Evolutionary conservation across 2,329 filamentous ascomycete species (phyloP).

Genomic region (Sarocladium strictum): DNA sequence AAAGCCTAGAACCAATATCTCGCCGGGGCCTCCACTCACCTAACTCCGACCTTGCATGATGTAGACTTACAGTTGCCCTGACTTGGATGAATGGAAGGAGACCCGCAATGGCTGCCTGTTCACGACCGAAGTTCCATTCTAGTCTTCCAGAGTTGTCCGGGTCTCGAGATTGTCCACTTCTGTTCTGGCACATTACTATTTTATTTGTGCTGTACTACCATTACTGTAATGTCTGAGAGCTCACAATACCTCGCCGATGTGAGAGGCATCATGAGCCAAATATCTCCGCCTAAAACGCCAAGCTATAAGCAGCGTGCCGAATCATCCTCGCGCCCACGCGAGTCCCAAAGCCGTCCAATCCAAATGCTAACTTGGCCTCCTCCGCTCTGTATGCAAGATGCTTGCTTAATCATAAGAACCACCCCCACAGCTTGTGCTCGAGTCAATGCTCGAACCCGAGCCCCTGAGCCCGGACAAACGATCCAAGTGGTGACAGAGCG

Average conservation of each 20-base stretch:
- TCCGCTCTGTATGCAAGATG: slow-evolving; percentile 8
- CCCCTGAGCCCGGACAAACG: slow-evolving; percentile 18
- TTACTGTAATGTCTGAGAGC: neutral
- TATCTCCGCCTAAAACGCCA: slow-evolving; percentile 2
- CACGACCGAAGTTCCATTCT: neutral
- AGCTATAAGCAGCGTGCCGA: slow-evolving; percentile 3
- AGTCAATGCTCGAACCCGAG: slow-evolving; percentile 13
- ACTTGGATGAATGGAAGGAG: no score
- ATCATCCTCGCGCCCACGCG: neutral
- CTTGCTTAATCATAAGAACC: slow-evolving; percentile 7
- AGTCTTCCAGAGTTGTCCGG: neutral
- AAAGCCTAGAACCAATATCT: no score
- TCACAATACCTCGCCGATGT: neutral
- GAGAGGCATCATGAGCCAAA: neutral
- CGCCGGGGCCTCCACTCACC: no score
- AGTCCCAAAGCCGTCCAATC: slow-evolving; percentile 1
- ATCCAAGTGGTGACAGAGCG: slow-evolving; percentile 26
- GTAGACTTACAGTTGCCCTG: no score
- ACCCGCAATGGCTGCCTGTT: neutral
- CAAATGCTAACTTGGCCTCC: neutral
- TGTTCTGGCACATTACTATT: neutral
- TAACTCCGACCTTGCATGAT: no score
- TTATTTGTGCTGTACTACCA: neutral
- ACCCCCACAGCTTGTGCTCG: neutral
- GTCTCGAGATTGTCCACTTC: neutral